A percentile compares a stretch with the other conserved stretches of the same genome.
These are phyloP conservation scores for Cordyceps pruinosa DNA, from an alignment of 2,329 filamentous ascomycete species.

Conservation along the genomic window DNA sequence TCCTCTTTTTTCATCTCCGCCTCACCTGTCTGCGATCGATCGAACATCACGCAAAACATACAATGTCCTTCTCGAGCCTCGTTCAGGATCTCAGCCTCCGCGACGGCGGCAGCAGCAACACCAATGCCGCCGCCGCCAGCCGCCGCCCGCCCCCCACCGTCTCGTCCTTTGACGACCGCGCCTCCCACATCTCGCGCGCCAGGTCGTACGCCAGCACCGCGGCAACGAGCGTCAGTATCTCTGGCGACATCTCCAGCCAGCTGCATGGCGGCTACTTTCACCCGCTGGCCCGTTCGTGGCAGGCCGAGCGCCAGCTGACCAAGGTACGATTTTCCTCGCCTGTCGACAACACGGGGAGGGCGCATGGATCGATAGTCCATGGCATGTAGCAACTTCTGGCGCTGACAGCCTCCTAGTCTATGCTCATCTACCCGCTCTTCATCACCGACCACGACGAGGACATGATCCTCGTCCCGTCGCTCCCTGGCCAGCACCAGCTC, in stretches of 20 bases:
- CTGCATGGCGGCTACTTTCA: slow-evolving; percentile 79
- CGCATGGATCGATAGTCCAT: neutral
- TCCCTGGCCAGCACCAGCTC: slow-evolving; percentile 83
- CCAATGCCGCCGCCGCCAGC: slow-evolving; percentile 26
- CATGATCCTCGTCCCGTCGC: slow-evolving; percentile 79
- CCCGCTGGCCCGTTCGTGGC: slow-evolving; percentile 72
- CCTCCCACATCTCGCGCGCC: slow-evolving; percentile 55
- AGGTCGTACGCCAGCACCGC: slow-evolving; percentile 61
- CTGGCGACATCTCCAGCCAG: slow-evolving; percentile 73
- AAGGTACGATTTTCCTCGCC: slow-evolving; percentile 54
- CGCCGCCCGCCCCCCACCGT: slow-evolving; percentile 34
- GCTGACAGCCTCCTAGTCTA: slow-evolving; percentile 54
- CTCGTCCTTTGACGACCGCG: slow-evolving; percentile 48
- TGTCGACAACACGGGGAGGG: too few species aligned
- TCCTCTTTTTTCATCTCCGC: neutral
- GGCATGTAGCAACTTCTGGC: neutral
- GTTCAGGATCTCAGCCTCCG: slow-evolving; percentile 58
- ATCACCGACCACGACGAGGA: slow-evolving; percentile 92
- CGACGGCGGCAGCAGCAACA: slow-evolving; percentile 38
- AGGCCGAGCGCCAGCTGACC: slow-evolving; percentile 76
- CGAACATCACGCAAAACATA: slow-evolving; percentile 13
- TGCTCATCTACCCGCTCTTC: slow-evolving; percentile 98
- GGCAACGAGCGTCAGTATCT: slow-evolving; percentile 62
- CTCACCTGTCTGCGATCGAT: neutral
- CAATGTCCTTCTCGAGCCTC: slow-evolving; percentile 62